Conservation (phyloP, 805 yeast species). For the Candida multigemmis region DNA sequence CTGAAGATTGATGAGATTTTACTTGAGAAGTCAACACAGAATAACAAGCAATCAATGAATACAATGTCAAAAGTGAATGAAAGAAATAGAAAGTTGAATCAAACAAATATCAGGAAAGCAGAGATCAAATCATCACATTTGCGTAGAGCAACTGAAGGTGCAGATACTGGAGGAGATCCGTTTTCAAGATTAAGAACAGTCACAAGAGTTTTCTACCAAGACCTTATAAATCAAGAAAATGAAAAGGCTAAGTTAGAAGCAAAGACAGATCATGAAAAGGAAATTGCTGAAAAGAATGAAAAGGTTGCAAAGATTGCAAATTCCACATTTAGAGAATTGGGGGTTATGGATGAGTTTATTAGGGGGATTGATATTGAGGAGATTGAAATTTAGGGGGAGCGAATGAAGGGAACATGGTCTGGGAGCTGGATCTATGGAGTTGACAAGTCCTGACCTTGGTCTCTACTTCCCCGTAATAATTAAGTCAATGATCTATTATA, state of each 20-base stretch:
- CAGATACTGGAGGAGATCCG: conserved; percentile 58
- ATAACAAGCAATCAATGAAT: conserved; percentile 29
- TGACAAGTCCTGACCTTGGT: too few relatives aligned
- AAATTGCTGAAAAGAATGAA: conserved; percentile 30
- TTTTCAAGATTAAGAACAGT: conserved; percentile 84
- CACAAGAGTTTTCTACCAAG: conserved; percentile 71
- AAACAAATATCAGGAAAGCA: conserved; percentile 68
- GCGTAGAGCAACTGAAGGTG: conserved; percentile 29
- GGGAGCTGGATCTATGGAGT: too few relatives aligned
- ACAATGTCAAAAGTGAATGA: conserved; percentile 68
- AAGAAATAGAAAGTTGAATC: conserved; percentile 77
- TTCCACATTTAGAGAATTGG: conserved; percentile 49
- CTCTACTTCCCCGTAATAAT: too few relatives aligned
- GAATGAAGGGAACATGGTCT: too few relatives aligned
- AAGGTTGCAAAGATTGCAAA: conserved; percentile 37
- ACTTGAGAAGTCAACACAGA: conserved; percentile 23
- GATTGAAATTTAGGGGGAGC: conserved; percentile 4
- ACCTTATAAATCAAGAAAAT: conserved; percentile 46
- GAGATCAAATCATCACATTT: conserved; percentile 56
- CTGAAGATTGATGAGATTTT: conserved; percentile 39
- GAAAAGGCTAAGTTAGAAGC: conserved; percentile 51
- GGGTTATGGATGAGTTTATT: conserved; percentile 47
- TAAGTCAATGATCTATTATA: too few relatives aligned
- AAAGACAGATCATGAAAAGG: conserved; percentile 31
- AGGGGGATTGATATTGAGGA: conserved; percentile 33